Evolutionary conservation across 108 stramenopile species (phyloP), one percentile per base, ranked within the genome.

Genomic region (Mediolabrus comicus): DNA sequence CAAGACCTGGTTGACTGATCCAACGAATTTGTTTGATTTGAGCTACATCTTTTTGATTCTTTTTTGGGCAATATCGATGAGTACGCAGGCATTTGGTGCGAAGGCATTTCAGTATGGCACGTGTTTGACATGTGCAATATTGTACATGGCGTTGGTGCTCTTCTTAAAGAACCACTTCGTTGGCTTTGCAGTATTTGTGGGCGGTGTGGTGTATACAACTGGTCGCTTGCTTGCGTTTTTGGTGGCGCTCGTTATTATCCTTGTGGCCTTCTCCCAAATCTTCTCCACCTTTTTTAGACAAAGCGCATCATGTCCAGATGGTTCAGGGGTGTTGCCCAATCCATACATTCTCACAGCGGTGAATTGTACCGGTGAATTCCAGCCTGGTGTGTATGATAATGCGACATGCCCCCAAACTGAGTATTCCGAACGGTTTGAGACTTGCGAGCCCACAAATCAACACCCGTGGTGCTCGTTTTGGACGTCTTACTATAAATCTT

Each of bases 191-290:
- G 65, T 82, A 27, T 73, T 82, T 43, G 71, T 82, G 12, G 59
- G 55, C 2, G 77, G 69, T 17, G 62, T 82, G 22, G 34, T 67
- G 2, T 74, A 74, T 33, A 67, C 74, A 2, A 28, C 56, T 29
- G 49, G 74, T 38, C 60, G 67, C 30, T 67, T 69, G 4, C 53
- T 60, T 1, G 67, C 73, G 4, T 74, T 74, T 33, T 63, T 74
- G 31, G 36, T 88, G 59, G 82, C 89, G 43, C 83, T 94, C 14
- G 67, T 72, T 27, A 84, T 89, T 41, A 91, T 91, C 34, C 71
- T 94, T 69, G 30, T 94, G 27, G 85, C 86, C 0, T 94, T 94
- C 75, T 84, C 90, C 2, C 88, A 89, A 65, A 91, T 90, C 75
- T 94, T 94, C 55, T 86, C 62, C 53, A 83, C 88, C 28, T 41